A percentile compares a stretch with the other conserved stretches of the same genome.
Conservation (phyloP, 257 asterid species). For the Nicotiana sylvestris region DNA sequence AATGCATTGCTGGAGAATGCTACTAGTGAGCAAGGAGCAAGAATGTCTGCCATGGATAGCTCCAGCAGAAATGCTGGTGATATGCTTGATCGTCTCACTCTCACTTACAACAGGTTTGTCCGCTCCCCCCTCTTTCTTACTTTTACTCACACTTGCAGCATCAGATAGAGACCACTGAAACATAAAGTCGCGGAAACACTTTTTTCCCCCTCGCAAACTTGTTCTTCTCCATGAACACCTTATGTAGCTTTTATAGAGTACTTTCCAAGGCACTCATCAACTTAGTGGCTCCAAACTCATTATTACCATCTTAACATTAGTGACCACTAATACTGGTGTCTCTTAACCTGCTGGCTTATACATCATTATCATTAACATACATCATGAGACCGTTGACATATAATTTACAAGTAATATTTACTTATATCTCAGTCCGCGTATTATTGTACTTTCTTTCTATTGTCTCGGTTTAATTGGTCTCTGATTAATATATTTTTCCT, state of each 20-base stretch:
- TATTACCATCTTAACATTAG: neutral
- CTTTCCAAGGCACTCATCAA: neutral
- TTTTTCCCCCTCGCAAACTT: neutral
- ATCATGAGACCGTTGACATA: neutral
- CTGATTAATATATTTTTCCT: neutral
- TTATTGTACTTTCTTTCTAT: neutral
- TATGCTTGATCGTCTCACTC: slow-evolving; percentile 97
- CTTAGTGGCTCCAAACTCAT: neutral
- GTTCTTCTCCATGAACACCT: neutral
- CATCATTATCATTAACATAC: neutral
- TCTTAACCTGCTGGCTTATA: neutral
- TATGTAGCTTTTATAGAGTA: neutral
- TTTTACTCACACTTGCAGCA: neutral
- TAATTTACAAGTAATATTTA: neutral
- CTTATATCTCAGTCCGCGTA: neutral
- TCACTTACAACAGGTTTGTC: slow-evolving; percentile 80
- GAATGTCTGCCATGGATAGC: slow-evolving; percentile 99
- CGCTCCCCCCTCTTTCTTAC: neutral
- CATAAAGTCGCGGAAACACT: neutral
- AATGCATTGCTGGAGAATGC: slow-evolving; percentile 90
- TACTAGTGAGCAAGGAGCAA: slow-evolving; percentile 98
- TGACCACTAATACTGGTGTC: neutral
- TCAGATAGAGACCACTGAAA: neutral
- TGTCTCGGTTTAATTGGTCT: neutral
- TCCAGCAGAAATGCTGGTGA: slow-evolving; percentile 99